Conservation (phyloP, 2,329 filamentous ascomycete species). For the Huntiella omanensis region DNA sequence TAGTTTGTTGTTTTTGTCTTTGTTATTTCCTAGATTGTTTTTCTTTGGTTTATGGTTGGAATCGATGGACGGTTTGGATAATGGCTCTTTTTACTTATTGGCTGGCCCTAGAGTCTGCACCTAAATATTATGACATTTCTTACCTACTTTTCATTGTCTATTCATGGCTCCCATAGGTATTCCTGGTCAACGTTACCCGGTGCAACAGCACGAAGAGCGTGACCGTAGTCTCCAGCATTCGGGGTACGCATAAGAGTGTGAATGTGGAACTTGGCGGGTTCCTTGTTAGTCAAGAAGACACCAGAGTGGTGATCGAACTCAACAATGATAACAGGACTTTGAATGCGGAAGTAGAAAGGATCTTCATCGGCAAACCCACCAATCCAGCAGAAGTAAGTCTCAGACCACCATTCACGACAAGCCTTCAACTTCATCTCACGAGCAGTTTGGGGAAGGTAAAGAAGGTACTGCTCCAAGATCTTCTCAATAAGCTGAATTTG, state of each 20-base stretch:
- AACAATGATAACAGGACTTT: constrained; percentile 53
- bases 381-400: constrained; percentile 70
- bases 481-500: constrained; percentile 36
- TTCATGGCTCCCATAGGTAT: constrained; percentile 22
- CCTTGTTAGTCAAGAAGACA: constrained; percentile 54
- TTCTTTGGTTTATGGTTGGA: constrained; percentile 1
- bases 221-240: constrained; percentile 60
- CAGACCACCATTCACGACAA: constrained; percentile 35
- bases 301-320: constrained; percentile 71
- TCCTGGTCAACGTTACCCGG: constrained; percentile 19
- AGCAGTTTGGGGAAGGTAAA: constrained; percentile 44
- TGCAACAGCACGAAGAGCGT: constrained; percentile 25
- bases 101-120: not conserved
- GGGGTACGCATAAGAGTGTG: constrained; percentile 56
- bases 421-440: constrained; percentile 35
- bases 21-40: not conserved
- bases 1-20: not conserved
- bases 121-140: not conserved
- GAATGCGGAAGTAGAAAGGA: constrained; percentile 60
- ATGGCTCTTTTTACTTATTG: not conserved
- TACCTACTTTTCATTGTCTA: not conserved
- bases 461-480: constrained; percentile 45
- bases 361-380: constrained; percentile 47
- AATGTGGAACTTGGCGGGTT: constrained; percentile 62
- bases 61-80: not conserved